Base-by-base conservation (phyloP, 345 rosid genomes). In the Zanthoxylum bungeanum region DNA sequence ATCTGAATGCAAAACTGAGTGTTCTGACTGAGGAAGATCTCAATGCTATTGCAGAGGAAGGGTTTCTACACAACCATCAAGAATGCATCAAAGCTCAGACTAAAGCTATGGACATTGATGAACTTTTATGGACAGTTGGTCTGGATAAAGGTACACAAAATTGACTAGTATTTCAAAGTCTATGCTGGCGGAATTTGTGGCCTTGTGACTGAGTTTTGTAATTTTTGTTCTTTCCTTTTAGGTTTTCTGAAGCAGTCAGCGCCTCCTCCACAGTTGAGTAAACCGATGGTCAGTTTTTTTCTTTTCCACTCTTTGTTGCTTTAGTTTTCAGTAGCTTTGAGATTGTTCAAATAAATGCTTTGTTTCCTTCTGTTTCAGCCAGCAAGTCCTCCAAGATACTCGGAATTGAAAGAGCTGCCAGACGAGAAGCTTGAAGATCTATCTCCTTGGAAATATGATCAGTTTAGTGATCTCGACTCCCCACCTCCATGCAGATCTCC, bases 21-120 rank as follows among this genome's bases (percentile, higher is more conserved):
- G 78, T 70, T 56, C 56, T 66, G 9, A 69, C 79, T 17, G 81
- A 85, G 77, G 79, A 76, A 52, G 46, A 68, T 68, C 21, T 47
- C 30, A 62, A 25, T 66, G 72, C 78, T 1, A 70, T 79, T 68
- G 73, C 75, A 3, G 73, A 70, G 49, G 88, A 88, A 76, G 60
- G 57, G 42, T 88, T 81, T 78, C 78, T 80, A 24, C 88, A 88
- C 74, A 81, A 88, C 62, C 92, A 84, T 49, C 61, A 79, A 61
- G 83, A 84, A 47, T 88, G 92, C 73, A 74, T 84, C 69, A 82
- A 80, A 77, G 77, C 74, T 9, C 83, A 72, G 55, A 67, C 63
- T 27, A 75, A 65, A 58, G 75, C 74, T 14, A 52, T 82, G 63
- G 81, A 78, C 74, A 68, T 73, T 49, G 83, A 76, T 65, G 62